Evolutionary conservation across 805 yeast genomes (phyloP), one percentile per base, ranked within the genome.

Genomic region (Kodamaea lidongshanica): DNA sequence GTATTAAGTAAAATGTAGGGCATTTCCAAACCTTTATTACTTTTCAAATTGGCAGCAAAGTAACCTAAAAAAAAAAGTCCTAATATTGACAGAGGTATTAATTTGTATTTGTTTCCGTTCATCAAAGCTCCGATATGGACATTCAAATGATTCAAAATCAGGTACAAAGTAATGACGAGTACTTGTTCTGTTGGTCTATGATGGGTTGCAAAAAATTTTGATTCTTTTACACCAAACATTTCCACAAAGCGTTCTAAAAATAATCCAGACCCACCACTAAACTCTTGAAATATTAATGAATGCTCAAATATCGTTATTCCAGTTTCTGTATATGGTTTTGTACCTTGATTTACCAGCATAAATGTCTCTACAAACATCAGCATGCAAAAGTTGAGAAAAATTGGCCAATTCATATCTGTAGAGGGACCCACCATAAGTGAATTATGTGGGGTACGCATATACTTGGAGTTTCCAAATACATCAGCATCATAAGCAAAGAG

Each of bases 251-350:
- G 29, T 7, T 55, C 48, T 24, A 54, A 45, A 30, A 57, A 46
- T 25, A 50, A 40, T 3, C 25, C 33, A 0, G 43, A 43, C 3
- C 54, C 56, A 13, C 65, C 61, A 48, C 70, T 80, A 34, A 70
- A 77, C 42, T 82, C 92, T 44, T 81, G 88, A 46, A 79, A 79
- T 8, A 85, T 83, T 10, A 80, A 50, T 4, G 89, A 79, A 44
- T 76, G 79, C 50, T 83, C 92, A 53, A 82, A 80, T 19, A 82
- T 55, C 0, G 92, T 77, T 39, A 81, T 59, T 0, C 85, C 85
- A 10, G 78, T 70, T 33, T 79, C 88, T 12, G 73, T 67, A 33
- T 67, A 63, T 6, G 85, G 81, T 24, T 60, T 60, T 22, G 38
- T 39, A 7, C 82, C 83, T 33, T 68, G 65, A 6, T 75, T 63